A percentile compares a stretch with the other conserved stretches of the same genome.
These are phyloP conservation scores for Macroventuria anomochaeta DNA, from an alignment of 2,329 filamentous ascomycete species.

Conservation along the genomic window DNA sequence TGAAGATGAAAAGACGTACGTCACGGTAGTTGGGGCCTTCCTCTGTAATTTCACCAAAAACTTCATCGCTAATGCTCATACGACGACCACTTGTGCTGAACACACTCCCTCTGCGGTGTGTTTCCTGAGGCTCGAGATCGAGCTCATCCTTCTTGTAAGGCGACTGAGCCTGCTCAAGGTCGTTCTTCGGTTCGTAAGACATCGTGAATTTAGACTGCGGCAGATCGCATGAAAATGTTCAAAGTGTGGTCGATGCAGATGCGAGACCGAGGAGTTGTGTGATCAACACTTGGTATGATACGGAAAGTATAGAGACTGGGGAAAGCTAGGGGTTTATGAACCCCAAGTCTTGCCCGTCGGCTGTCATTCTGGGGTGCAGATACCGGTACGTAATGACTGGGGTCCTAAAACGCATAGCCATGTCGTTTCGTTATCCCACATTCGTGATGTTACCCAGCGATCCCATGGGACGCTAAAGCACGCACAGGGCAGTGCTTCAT, in stretches of 20 bases:
- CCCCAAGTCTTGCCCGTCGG: too few species aligned
- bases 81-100: slow-evolving; percentile 12
- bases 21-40: slow-evolving; percentile 11
- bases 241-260: not conserved
- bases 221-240: not conserved
- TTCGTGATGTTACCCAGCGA: not conserved
- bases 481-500: not conserved
- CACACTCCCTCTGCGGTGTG: slow-evolving; percentile 9
- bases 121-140: slow-evolving; percentile 6
- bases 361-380: slow-evolving; percentile 5
- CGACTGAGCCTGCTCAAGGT: slow-evolving; percentile 3
- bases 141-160: slow-evolving; percentile 5
- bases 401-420: not conserved
- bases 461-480: slow-evolving; percentile 5
- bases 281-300: not conserved
- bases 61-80: slow-evolving; percentile 2
- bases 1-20: not conserved
- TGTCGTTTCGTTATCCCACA: slow-evolving; percentile 1
- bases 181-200: slow-evolving; percentile 18
- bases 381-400: slow-evolving; percentile 15
- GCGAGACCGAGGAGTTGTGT: not conserved
- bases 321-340: slow-evolving; percentile 7
- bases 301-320: not conserved
- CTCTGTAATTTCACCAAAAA: slow-evolving; percentile 13
- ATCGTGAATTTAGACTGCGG: not conserved